Base-by-base conservation (phyloP, 1,139 yeast species). In the Meyerozyma athensensis region DNA sequence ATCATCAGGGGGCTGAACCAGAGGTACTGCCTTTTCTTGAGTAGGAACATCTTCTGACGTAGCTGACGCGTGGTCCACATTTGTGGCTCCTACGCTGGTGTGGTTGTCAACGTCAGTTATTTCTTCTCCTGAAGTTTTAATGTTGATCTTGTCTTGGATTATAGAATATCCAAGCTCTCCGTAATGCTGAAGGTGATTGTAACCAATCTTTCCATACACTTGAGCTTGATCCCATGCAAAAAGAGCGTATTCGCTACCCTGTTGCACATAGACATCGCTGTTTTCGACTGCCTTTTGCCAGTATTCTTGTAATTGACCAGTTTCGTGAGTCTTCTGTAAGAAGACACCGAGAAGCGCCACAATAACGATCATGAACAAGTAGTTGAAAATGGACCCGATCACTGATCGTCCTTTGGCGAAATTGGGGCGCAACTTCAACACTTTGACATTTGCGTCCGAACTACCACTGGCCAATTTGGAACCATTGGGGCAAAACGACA, bases 391-490 rank as follows among this genome's bases (percentile, higher is more conserved):
- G 9, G 68, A 53, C 14, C 74, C 72, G 36, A 69, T 53, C 20
- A 58, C 39, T 1, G 83, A 74, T 35, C 66, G 65, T 2, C 77
- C 68, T 9, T 57, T 56, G 2, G 73, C 63, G 44, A 68, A 68
- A 19, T 68, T 70, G n/a, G 60, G 61, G 3, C 94, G 90, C 18
- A 86, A 57, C 41, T 67, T 70, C 42, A 79, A 63, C 5, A 87
- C 79, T 45, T 73, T 77, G 30, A 89, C 74, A 1, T 87, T 74
- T 44, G 85, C 83, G 2, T 95, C 86, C 2, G 94, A 95, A 34
- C 95, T 83, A 0, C 81, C 84, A 12, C 90, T 77, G 1, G 90
- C 95, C 36, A 89, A 63, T 39, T 74, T 66, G 30, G 74, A 63
- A 10, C 92, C 90, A 49, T 79, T 74, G 7, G 86, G 82, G 12